Percentiles rank a stretch among this genome's conserved stretches.
Evolutionary conservation across 2,329 filamentous ascomycete species (phyloP).

Genomic region (Neonectria neomacrospora): DNA sequence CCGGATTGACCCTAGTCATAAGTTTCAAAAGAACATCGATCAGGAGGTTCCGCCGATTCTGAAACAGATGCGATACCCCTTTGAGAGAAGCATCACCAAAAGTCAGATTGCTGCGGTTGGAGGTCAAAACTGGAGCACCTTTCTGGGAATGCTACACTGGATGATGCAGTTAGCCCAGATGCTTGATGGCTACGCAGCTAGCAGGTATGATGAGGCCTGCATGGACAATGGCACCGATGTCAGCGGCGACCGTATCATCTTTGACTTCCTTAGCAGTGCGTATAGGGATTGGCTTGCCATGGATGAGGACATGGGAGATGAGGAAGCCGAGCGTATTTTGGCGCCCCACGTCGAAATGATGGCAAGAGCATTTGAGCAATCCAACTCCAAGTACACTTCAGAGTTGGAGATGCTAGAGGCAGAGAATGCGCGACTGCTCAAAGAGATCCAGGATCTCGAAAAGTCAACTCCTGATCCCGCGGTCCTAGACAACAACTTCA

Average conservation of each 20-base stretch:
- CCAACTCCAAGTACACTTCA: slow-evolving; percentile 85
- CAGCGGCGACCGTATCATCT: slow-evolving; percentile 90
- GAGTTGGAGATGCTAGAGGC: slow-evolving; percentile 88
- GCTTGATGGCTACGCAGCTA: slow-evolving; percentile 82
- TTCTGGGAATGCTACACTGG: slow-evolving; percentile 94
- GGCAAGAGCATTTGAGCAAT: slow-evolving; percentile 85
- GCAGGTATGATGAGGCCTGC: slow-evolving; percentile 90
- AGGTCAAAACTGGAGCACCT: slow-evolving; percentile 96
- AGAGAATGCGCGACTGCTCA: slow-evolving; percentile 81
- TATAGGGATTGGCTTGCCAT: slow-evolving; percentile 95
- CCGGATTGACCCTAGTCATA: slow-evolving; percentile 92
- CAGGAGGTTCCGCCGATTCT: slow-evolving; percentile 92
- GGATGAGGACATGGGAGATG: slow-evolving; percentile 87
- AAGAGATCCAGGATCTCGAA: slow-evolving; percentile 90
- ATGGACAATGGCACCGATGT: slow-evolving; percentile 89
- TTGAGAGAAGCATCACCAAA: slow-evolving; percentile 95
- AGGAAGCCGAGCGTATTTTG: slow-evolving; percentile 82
- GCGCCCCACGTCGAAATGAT: slow-evolving; percentile 88
- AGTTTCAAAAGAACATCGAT: slow-evolving; percentile 94
- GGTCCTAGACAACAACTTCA: slow-evolving; percentile 87
- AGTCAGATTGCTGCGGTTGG: slow-evolving; percentile 95
- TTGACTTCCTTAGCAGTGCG: slow-evolving; percentile 87
- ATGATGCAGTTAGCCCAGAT: slow-evolving; percentile 98
- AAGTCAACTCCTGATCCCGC: slow-evolving; percentile 86
- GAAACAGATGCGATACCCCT: slow-evolving; percentile 94